phyloP scores from a whole-genome alignment of 202 grass and related monocot genomes.

The Alloteropsis angusta region DNA sequence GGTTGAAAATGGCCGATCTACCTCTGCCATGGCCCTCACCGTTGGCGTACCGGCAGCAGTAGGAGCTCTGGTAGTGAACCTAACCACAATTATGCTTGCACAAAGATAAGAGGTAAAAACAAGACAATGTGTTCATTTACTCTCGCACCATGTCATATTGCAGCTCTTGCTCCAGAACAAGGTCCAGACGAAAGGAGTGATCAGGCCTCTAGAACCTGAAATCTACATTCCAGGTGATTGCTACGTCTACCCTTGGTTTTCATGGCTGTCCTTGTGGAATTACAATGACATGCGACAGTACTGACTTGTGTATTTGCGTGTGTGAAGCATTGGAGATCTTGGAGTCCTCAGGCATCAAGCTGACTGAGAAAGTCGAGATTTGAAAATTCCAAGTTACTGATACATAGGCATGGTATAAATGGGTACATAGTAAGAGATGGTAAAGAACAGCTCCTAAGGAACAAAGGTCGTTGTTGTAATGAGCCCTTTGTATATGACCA shows the following conservation, averaged over 20 bases:
- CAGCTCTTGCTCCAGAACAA: conserved; percentile 87
- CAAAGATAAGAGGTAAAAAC: not conserved
- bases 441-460: not conserved
- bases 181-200: conserved; percentile 59
- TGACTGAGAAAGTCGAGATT: conserved; percentile 61
- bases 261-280: not conserved
- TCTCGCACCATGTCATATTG: conserved; percentile 7
- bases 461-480: not conserved
- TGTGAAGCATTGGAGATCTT: conserved; percentile 81
- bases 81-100: conserved; percentile 1
- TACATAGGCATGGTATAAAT: not conserved
- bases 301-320: conserved; percentile 1
- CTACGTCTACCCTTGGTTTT: not conserved
- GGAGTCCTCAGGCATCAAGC: conserved; percentile 68
- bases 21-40: conserved; percentile 82
- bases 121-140: not conserved
- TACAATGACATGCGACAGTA: not conserved
- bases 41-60: conserved; percentile 71
- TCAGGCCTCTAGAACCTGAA: conserved; percentile 74
- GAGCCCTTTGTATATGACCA: no score
- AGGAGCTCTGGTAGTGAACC: conserved; percentile 64
- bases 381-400: not conserved
- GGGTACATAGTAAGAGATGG: not conserved
- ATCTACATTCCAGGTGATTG: conserved; percentile 75
- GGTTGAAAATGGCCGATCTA: conserved; percentile 49